Conservation (phyloP, 148 eudicot species). For the Fagopyrum tataricum region DNA sequence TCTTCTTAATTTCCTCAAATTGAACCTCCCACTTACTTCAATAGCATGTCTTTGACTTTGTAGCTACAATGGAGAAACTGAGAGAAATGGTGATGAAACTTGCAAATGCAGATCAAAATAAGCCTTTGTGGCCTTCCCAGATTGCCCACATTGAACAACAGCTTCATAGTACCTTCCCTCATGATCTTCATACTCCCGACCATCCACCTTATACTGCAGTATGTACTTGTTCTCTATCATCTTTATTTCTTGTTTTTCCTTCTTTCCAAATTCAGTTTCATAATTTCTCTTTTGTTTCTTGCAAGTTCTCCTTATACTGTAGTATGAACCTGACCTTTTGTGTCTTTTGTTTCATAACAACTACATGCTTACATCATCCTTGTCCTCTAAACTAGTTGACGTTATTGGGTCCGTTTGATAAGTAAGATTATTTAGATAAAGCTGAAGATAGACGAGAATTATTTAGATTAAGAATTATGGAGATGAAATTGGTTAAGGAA, state of each 20-base stretch:
- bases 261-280: background rate
- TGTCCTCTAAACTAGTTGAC: too few relatives aligned
- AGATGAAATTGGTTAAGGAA: too few relatives aligned
- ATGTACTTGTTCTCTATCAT: background rate
- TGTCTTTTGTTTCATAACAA: too few relatives aligned
- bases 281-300: background rate
- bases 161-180: background rate
- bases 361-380: background rate
- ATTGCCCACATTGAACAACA: conserved; percentile 1
- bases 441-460: too few relatives aligned
- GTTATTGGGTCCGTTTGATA: too few relatives aligned
- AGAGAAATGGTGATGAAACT: conserved; percentile 9
- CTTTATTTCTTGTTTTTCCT: too few relatives aligned
- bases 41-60: too few relatives aligned
- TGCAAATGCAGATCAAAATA: conserved; percentile 6
- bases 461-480: too few relatives aligned
- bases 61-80: conserved; percentile 11
- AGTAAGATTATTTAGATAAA: too few relatives aligned
- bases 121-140: background rate
- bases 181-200: conserved; percentile 4
- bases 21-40: background rate
- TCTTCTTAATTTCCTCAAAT: background rate
- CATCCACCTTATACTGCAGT: conserved; percentile 8
- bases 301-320: too few relatives aligned
- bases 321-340: too few relatives aligned